phyloP scores from a whole-genome alignment of 139 green algal genomes.

The Eudorina sp. region DNA sequence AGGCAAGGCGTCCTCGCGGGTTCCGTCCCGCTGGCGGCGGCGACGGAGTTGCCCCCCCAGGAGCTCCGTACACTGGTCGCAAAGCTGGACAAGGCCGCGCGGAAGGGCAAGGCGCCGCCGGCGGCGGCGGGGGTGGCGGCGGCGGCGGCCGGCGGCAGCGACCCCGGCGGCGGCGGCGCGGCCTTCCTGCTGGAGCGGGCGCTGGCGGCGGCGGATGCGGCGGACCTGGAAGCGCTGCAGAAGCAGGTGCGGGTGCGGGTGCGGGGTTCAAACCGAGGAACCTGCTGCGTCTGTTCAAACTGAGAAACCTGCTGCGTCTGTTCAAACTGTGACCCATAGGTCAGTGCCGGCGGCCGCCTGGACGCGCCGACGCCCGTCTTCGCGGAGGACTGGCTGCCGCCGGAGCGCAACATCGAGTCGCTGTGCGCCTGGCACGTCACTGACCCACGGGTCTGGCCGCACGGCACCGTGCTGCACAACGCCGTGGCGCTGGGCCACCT shows the following conservation, averaged over 20 bases:
- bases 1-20: not conserved
- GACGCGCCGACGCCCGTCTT: not conserved
- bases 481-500: not conserved
- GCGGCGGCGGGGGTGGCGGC: too few relatives aligned
- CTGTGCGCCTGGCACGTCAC: conserved; percentile 21
- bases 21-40: conserved; percentile 6
- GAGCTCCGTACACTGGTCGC: not conserved
- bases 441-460: conserved; percentile 1
- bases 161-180: not conserved
- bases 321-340: not conserved
- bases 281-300: not conserved
- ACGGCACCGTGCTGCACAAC: conserved; percentile 25
- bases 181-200: not conserved
- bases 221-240: conserved; percentile 27
- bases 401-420: not conserved
- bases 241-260: not conserved
- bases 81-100: conserved; percentile 26
- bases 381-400: conserved; percentile 21
- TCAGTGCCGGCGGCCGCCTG: not conserved
- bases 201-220: not conserved
- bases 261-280: not conserved
- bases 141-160: too few relatives aligned
- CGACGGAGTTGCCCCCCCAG: not conserved
- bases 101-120: too few relatives aligned
- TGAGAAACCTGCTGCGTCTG: not conserved